Base-by-base conservation (phyloP, 2,329 filamentous ascomycete species). In the Exophiala bonariae region DNA sequence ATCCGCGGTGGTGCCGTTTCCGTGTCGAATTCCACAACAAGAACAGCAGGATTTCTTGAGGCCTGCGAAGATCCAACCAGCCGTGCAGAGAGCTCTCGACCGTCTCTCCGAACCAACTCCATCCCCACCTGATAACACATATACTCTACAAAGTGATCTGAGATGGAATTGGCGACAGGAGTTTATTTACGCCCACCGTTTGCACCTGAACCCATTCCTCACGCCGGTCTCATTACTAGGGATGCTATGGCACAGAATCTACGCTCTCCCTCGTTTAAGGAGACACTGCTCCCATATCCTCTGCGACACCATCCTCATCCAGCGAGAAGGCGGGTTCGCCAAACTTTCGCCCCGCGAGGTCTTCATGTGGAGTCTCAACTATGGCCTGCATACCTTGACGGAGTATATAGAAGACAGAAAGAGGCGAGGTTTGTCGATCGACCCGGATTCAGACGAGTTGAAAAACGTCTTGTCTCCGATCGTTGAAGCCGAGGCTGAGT, bases 21-120 rank as follows among this genome's bases (percentile, higher is more conserved):
- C 89, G 0, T 96, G 92, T 66, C 81, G 89, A 9, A 86, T 96
- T 49, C 92, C 92, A 0, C 73, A 71, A 31, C 92, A 96, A 70
- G 72, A 88, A 5, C 71, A 76, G n/a, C 66, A 67, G 28, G 77
- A 82, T 20, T 34, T 50, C 20, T 23, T 44, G 23, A 50, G 59
- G 9, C 51, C 39, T 10, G 22, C 43, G 16, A 31, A 31, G 16
- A 46, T 37, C 14, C 36, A 31, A 31, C 30, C 41, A 20, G 35
- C 20, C 6, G 22, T 36, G 17, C 36, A 50, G 5, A 35, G n/a
- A 23, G 18, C 36, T 47, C 8, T 23, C 10, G 8, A 26, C 5
- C 23, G 37, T 3, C 8, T n/a, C n/a, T n/a, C n/a, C n/a, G n/a
- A n/a, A n/a, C n/a, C n/a, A n/a, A n/a, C n/a, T n/a, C n/a, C n/a